These are phyloP conservation scores for Dittrichia graveolens DNA, from an alignment of 129 eudicot genomes.

Conservation along the genomic window DNA sequence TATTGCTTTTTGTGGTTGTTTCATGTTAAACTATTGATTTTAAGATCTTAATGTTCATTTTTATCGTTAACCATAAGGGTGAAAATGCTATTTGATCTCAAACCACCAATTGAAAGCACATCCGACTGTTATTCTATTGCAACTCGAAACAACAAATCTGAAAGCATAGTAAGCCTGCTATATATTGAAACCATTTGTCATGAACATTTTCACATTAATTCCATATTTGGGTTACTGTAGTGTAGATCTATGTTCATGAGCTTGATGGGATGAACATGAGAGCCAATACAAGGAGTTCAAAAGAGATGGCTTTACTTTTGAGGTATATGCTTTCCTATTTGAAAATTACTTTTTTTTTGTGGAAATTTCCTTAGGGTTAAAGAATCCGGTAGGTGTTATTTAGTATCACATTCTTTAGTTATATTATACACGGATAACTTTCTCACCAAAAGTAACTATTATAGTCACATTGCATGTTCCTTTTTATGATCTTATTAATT, in stretches of 20 bases:
- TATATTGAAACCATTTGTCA: background rate
- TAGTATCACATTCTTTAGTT: too few species aligned
- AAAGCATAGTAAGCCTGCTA: constrained; percentile 47
- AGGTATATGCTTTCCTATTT: constrained; percentile 45
- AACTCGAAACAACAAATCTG: constrained; percentile 63
- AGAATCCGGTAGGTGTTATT: too few species aligned
- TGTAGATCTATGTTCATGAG: constrained; percentile 67
- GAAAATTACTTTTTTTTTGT: too few species aligned
- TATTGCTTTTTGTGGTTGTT: constrained; percentile 8
- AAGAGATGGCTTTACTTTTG: constrained; percentile 73
- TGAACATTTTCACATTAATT: too few species aligned
- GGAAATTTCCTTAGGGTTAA: too few species aligned
- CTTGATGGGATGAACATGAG: constrained; percentile 66
- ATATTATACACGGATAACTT: too few species aligned
- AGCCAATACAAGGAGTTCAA: constrained; percentile 73
- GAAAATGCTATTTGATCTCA: constrained; percentile 63
- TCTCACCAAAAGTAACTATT: too few species aligned
- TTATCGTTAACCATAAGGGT: constrained; percentile 45
- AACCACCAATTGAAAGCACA: constrained; percentile 91
- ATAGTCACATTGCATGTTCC: too few species aligned
- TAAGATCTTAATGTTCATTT: constrained; percentile 7
- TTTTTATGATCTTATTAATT: too few species aligned
- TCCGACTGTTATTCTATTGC: constrained; percentile 71
- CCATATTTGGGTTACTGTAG: too few species aligned
- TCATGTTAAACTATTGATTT: background rate